Base-by-base conservation (phyloP, 257 asterid species). In the Apocynum venetum region DNA sequence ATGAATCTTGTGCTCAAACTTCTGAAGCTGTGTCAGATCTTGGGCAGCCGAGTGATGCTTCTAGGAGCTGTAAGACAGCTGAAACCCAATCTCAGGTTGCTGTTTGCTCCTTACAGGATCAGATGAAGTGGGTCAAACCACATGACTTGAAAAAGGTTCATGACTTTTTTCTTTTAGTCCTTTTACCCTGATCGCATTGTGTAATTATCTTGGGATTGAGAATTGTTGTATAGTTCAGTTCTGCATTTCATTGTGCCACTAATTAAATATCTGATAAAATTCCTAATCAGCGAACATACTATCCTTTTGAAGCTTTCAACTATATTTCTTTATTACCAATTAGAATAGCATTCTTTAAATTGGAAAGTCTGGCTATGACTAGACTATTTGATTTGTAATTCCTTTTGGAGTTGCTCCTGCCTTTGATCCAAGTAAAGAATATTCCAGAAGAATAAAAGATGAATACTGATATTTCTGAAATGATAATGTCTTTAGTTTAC, bases 61-160 rank as follows among this genome's bases (percentile, higher is more conserved):
- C 93, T 72, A 84, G 65, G 75, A 80, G 78, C 78, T 40, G 67
- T 76, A 67, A 82, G 66, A 49, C 71, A 7, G 84, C 80, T 82
- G 91, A 83, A 76, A 76, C 81, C 47, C 82, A 51, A 20, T 19
- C 87, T 74, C 88, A 71, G 72, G 79, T 88, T 73, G 76, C 77
- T 55, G 81, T 43, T 38, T 76, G 40, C 71, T 71, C 88, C 69
- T 71, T 71, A 51, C 85, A 82, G 82, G 88, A 82, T 74, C 85
- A 80, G 84, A 84, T 53, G 48, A 84, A 82, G 47, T 82, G 84
- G 49, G 52, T 64, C 47, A 86, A 81, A 71, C 80, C 48, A 77
- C 84, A 79, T 46, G 87, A 75, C 52, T 82, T 41, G 57, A 88
- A 88, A 93, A 83, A 80, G 87, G 89, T 85, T 73, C n/a, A 13